These are phyloP conservation scores for Dovyalis caffra DNA, from an alignment of 345 rosid species.

Conservation along the genomic window DNA sequence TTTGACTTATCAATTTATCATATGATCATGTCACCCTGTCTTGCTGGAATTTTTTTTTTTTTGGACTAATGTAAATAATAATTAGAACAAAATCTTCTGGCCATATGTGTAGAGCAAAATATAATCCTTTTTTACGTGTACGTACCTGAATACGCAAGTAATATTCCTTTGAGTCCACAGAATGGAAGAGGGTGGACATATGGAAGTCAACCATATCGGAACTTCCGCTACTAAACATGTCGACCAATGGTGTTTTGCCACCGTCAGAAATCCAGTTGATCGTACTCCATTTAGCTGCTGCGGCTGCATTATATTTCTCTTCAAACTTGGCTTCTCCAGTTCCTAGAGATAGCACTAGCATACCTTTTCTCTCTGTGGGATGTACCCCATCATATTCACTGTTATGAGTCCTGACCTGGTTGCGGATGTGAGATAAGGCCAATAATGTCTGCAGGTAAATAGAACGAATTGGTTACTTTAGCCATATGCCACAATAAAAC, in stretches of 20 bases:
- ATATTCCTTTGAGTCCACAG: not conserved
- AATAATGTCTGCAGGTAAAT: conserved; percentile 11
- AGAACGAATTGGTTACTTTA: too few species aligned
- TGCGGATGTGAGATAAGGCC: conserved; percentile 16
- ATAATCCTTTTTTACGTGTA: too few species aligned
- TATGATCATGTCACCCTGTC: too few species aligned
- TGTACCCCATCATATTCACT: not conserved
- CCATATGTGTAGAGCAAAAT: too few species aligned
- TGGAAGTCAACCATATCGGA: conserved; percentile 21
- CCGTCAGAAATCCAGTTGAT: conserved; percentile 16
- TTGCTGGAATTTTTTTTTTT: too few species aligned
- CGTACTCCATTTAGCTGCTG: conserved; percentile 25
- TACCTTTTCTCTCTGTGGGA: not conserved
- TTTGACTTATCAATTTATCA: too few species aligned
- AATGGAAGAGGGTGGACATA: conserved; percentile 14
- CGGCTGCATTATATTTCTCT: conserved; percentile 19
- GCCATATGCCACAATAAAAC: not conserved
- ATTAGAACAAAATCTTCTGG: too few species aligned
- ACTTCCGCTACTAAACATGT: conserved; percentile 12
- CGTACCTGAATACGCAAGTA: conserved; percentile 30
- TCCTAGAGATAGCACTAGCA: conserved; percentile 26
- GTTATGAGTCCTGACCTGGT: conserved; percentile 7
- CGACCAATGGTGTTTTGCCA: conserved; percentile 15
- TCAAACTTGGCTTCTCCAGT: conserved; percentile 26
- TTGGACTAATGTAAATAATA: too few species aligned